Evolutionary conservation across 305 asterid genomes (phyloP).

Genomic region (Fraxinus greggii): DNA sequence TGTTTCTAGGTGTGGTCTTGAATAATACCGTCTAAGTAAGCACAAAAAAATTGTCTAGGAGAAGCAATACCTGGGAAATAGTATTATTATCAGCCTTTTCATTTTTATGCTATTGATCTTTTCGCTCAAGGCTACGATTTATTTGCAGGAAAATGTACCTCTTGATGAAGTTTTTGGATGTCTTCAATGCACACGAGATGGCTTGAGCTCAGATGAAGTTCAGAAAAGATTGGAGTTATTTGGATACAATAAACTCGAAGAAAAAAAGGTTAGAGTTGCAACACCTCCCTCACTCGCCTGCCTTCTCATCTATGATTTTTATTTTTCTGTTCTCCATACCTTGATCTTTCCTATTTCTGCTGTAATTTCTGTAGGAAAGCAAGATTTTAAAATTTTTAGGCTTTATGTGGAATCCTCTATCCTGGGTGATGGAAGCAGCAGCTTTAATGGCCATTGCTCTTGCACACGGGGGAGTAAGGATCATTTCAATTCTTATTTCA

Average conservation of each 20-base stretch:
- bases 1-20: neutral
- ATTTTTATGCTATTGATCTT: neutral
- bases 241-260: conserved; percentile 57
- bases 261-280: conserved; percentile 37
- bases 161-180: conserved; percentile 44
- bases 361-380: conserved; percentile 39
- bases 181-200: conserved; percentile 42
- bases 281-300: neutral
- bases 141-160: conserved; percentile 49
- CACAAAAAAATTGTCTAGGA: neutral
- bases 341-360: conserved; percentile 6
- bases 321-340: neutral
- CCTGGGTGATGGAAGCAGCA: conserved; percentile 74
- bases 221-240: conserved; percentile 41
- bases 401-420: conserved; percentile 68
- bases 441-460: conserved; percentile 56
- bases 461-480: conserved; percentile 51
- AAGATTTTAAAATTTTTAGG: conserved; percentile 58
- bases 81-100: neutral
- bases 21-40: neutral
- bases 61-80: neutral
- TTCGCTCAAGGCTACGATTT: neutral
- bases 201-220: conserved; percentile 41
- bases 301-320: neutral
- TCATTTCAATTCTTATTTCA: neutral